phyloP scores from a whole-genome alignment of 2,329 filamentous ascomycete genomes.

The Calonectria pauciramosa region DNA sequence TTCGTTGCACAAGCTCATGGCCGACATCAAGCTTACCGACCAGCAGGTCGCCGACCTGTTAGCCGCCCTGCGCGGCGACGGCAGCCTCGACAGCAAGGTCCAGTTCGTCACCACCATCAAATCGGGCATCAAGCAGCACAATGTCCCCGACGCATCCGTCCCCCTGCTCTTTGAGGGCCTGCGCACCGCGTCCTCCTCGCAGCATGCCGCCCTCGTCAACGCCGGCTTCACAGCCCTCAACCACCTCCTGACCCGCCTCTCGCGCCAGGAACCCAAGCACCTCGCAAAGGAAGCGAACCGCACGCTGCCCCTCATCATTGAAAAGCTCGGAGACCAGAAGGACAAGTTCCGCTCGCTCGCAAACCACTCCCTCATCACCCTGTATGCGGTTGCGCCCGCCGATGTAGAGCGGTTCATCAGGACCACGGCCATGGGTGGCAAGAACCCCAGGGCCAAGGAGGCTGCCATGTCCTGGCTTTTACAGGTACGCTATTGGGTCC shows the following conservation, averaged over 20 bases:
- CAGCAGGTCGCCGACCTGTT: constrained; percentile 69
- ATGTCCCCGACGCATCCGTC: constrained; percentile 83
- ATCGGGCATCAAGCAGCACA: constrained; percentile 91
- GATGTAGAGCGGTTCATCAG: constrained; percentile 87
- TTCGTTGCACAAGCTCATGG: constrained; percentile 55
- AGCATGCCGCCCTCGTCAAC: constrained; percentile 82
- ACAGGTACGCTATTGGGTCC: constrained; percentile 64
- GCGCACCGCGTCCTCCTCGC: constrained; percentile 79
- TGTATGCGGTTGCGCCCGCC: constrained; percentile 76
- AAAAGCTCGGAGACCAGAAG: constrained; percentile 89
- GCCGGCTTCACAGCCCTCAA: constrained; percentile 90
- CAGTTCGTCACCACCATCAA: constrained; percentile 81
- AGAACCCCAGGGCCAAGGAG: constrained; percentile 88
- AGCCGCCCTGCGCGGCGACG: constrained; percentile 70
- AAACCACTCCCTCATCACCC: constrained; percentile 80
- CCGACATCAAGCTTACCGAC: constrained; percentile 69
- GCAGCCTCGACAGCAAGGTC: constrained; percentile 78
- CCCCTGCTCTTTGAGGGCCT: constrained; percentile 85
- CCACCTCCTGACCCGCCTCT: constrained; percentile 88
- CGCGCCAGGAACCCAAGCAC: constrained; percentile 84
- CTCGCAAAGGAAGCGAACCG: constrained; percentile 78
- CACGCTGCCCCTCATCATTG: constrained; percentile 81
- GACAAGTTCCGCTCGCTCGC: constrained; percentile 86
- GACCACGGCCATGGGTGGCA: constrained; percentile 82
- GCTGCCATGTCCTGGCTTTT: constrained; percentile 87